Evolutionary conservation across 2,329 filamentous ascomycete species (phyloP).

Genomic region (Cladosporium sp.): DNA sequence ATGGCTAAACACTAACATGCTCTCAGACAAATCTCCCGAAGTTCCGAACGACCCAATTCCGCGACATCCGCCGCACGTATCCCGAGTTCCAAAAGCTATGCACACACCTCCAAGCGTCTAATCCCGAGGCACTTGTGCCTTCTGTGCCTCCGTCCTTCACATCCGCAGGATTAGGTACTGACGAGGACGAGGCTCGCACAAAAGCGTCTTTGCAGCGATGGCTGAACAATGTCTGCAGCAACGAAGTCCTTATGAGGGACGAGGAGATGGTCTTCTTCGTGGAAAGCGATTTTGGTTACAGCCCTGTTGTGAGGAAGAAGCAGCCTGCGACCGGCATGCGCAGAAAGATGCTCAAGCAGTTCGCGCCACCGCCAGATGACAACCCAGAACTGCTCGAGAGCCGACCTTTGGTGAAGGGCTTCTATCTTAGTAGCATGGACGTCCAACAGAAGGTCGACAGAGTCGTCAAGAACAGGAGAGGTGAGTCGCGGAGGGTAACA

Average conservation of each 20-base stretch:
- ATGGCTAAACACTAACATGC: slow-evolving; percentile 15
- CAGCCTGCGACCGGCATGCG: slow-evolving; percentile 94
- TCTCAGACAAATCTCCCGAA: slow-evolving; percentile 95
- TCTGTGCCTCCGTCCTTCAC: slow-evolving; percentile 93
- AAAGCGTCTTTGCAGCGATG: slow-evolving; percentile 89
- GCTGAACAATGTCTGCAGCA: slow-evolving; percentile 89
- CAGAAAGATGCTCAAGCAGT: slow-evolving; percentile 95
- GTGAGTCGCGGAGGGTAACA: slow-evolving; percentile 48
- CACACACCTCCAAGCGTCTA: slow-evolving; percentile 93
- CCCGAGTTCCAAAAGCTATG: slow-evolving; percentile 96
- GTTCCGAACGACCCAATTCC: slow-evolving; percentile 96
- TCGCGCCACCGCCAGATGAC: slow-evolving; percentile 93
- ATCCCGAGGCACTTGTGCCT: slow-evolving; percentile 90
- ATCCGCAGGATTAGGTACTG: slow-evolving; percentile 88
- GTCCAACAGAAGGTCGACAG: slow-evolving; percentile 95
- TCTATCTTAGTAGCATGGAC: slow-evolving; percentile 94
- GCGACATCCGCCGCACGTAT: slow-evolving; percentile 91
- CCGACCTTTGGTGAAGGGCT: slow-evolving; percentile 86
- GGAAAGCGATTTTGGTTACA: slow-evolving; percentile 98
- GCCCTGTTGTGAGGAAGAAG: slow-evolving; percentile 89
- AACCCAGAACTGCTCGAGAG: slow-evolving; percentile 90
- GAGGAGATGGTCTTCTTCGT: slow-evolving; percentile 98
- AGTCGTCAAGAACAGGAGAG: slow-evolving; percentile 85
- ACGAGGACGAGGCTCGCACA: slow-evolving; percentile 87
- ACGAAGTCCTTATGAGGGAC: slow-evolving; percentile 87